Base-by-base conservation (phyloP, 441 rosid genomes). In the Gossypium davidsonii region DNA sequence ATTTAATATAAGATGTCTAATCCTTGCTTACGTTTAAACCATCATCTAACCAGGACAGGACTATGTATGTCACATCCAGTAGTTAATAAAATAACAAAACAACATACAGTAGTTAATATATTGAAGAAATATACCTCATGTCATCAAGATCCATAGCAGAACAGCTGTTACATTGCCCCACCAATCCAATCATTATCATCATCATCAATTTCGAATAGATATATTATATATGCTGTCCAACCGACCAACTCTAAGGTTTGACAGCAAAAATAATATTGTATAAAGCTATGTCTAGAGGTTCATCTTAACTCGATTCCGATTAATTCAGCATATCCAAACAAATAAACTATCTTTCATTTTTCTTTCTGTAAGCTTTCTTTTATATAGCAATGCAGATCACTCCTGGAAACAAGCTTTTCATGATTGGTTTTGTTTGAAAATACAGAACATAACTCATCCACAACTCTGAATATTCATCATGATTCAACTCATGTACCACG, bases 231-330 rank as follows among this genome's bases (percentile, higher is more conserved):
- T 31, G 26, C 15, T 59, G 39, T 59, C 64, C 64, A 59, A 14
- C 75, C 76, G 26, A 65, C 81, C 74, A 76, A 65, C 76, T 21
- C 28, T 61, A 56, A 26, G 72, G 28, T 72, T 76, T 70, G 76
- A 77, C 78, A 46, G 3, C 11, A 26, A 55, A 31, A 6, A 0
- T 59, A 76, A 42, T 42, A 37, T 51, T 65, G 59, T 74, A 5
- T 71, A 25, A 17, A n/a, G 63, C 31, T 37, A 69, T 37, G 66
- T 34, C 73, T 28, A 75, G 7, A 72, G 58, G 59, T 74, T 56
- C 28, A 9, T 34, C 60, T 73, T 71, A 71, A 72, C 75, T 57
- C 20, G 67, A 44, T 44, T 58, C 21, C n/a, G 56, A 56, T 21
- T 20, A 52, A 70, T 31, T 53, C 44, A 28, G 44, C 65, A 60